phyloP scores from a whole-genome alignment of 495 filamentous ascomycete species.

The Penicillium bialowiezense region DNA sequence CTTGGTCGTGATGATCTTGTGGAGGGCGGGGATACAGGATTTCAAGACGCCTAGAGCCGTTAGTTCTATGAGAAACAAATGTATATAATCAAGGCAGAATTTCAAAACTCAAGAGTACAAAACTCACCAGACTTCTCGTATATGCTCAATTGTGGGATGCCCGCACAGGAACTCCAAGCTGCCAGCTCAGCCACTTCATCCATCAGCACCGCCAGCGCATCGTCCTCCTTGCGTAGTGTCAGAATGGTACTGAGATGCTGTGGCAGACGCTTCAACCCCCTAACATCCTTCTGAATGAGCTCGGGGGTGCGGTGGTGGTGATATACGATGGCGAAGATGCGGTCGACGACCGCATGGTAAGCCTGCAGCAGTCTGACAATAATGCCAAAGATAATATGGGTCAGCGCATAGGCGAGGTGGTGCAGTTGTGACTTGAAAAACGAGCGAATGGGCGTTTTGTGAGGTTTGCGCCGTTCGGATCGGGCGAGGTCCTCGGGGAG shows the following conservation, averaged over 20 bases:
- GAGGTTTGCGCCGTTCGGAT: conserved; percentile 26
- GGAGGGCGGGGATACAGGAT: conserved; percentile 72
- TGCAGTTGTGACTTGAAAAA: conserved; percentile 68
- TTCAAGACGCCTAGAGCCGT: conserved; percentile 70
- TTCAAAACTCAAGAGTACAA: too few relatives aligned
- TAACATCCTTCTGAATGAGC: conserved; percentile 86
- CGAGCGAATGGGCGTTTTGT: conserved; percentile 56
- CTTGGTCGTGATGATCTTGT: conserved; percentile 67
- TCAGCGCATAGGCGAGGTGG: conserved; percentile 63
- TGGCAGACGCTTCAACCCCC: conserved; percentile 65
- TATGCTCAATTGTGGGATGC: conserved; percentile 79
- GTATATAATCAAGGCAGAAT: too few relatives aligned
- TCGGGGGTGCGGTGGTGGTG: conserved; percentile 94
- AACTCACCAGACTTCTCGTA: conserved; percentile 89
- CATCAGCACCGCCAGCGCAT: conserved; percentile 73
- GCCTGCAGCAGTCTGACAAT: conserved; percentile 77
- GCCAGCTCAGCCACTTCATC: conserved; percentile 87
- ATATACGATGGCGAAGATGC: conserved; percentile 73
- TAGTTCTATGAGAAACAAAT: too few relatives aligned
- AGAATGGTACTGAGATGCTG: conserved; percentile 86
- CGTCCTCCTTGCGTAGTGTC: conserved; percentile 67
- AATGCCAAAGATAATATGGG: conserved; percentile 81
- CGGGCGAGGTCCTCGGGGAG: conserved; percentile 58
- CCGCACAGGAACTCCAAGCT: conserved; percentile 86
- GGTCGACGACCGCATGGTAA: conserved; percentile 73